Evolutionary conservation across 2,329 filamentous ascomycete genomes (phyloP).

Genomic region (Ophiostoma sp.): DNA sequence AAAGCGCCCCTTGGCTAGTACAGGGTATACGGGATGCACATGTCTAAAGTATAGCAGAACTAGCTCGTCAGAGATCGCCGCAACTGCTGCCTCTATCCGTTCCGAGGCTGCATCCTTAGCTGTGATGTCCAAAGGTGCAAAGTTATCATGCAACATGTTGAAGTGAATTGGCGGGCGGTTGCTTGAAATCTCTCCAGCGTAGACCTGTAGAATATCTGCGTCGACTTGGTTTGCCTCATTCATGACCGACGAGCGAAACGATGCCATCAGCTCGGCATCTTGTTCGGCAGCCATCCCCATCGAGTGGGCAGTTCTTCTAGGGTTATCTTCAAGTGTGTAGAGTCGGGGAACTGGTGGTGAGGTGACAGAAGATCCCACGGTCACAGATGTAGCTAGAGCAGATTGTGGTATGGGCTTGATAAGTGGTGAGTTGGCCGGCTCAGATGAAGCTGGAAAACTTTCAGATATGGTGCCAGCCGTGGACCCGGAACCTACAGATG

Average conservation of each 20-base stretch:
- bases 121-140: constrained; percentile 40
- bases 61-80: background rate
- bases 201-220: constrained; percentile 31
- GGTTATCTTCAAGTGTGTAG: constrained; percentile 34
- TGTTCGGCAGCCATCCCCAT: constrained; percentile 45
- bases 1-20: background rate
- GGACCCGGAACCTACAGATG: background rate
- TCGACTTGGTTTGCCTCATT: constrained; percentile 42
- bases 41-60: background rate
- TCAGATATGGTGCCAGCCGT: background rate
- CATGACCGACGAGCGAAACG: constrained; percentile 44
- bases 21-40: background rate
- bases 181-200: constrained; percentile 26
- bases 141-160: constrained; percentile 41
- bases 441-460: background rate
- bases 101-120: constrained; percentile 39
- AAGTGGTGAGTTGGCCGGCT: background rate
- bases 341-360: background rate
- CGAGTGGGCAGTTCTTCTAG: constrained; percentile 41
- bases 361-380: background rate
- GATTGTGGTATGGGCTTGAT: background rate
- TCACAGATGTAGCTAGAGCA: background rate
- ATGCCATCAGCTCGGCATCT: constrained; percentile 43
- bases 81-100: constrained; percentile 37
- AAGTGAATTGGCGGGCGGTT: constrained; percentile 44